A percentile compares a stretch with the other conserved stretches of the same genome.
Conservation (phyloP, 257 asterid species). For the Hygrophila difformis region DNA sequence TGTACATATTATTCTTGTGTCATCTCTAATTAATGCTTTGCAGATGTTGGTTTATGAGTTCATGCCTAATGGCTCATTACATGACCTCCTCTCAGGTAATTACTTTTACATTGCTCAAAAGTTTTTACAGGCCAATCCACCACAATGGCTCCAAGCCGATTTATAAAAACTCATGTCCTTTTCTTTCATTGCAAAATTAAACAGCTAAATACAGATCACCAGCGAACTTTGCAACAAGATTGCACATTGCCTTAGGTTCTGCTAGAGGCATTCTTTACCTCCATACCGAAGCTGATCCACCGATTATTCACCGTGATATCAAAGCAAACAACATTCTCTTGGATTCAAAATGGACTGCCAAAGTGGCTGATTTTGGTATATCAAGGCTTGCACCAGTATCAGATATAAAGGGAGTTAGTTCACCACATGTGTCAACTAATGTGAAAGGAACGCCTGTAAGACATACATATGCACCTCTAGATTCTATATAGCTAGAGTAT, state of each 20-base stretch:
- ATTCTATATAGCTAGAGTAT: too few relatives aligned
- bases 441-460: slow-evolving; percentile 94
- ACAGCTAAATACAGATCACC: slow-evolving; percentile 44
- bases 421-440: slow-evolving; percentile 57
- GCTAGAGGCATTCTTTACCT: slow-evolving; percentile 87
- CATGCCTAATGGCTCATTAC: slow-evolving; percentile 77
- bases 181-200: not conserved
- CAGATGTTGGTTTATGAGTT: slow-evolving; percentile 90
- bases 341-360: slow-evolving; percentile 67
- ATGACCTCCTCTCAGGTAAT: slow-evolving; percentile 73
- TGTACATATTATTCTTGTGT: too few relatives aligned
- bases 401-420: slow-evolving; percentile 40
- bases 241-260: slow-evolving; percentile 64
- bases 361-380: slow-evolving; percentile 90
- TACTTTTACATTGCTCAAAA: not conserved
- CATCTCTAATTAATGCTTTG: slow-evolving; percentile 12
- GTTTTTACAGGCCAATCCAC: too few relatives aligned
- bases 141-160: too few relatives aligned
- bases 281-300: slow-evolving; percentile 87
- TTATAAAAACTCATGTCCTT: not conserved
- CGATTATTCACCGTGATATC: slow-evolving; percentile 80
- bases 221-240: slow-evolving; percentile 50
- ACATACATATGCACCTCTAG: too few relatives aligned
- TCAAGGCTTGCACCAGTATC: slow-evolving; percentile 80
- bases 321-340: slow-evolving; percentile 80